Conservation (phyloP, 2,329 filamentous ascomycete species). For the Fusarium subtropicale region DNA sequence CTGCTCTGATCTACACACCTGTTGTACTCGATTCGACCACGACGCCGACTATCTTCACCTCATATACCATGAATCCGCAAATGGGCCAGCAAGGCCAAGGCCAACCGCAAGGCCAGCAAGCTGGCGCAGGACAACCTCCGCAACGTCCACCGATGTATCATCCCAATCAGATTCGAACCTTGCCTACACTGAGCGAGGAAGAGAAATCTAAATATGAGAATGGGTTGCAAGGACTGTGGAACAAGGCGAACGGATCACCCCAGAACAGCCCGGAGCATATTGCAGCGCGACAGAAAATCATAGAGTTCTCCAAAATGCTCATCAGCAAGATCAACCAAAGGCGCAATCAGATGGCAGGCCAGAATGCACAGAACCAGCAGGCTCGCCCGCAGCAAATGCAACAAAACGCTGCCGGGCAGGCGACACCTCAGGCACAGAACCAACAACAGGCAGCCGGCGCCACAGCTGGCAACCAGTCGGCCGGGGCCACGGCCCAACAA, state of each 20-base stretch:
- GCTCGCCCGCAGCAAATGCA: slow-evolving; percentile 42
- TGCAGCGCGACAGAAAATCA: slow-evolving; percentile 67
- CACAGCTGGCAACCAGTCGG: slow-evolving; percentile 19
- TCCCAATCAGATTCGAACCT: slow-evolving; percentile 63
- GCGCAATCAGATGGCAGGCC: slow-evolving; percentile 49
- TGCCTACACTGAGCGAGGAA: slow-evolving; percentile 63
- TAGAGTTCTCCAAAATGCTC: slow-evolving; percentile 70
- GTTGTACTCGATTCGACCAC: background rate
- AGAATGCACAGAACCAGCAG: slow-evolving; percentile 44
- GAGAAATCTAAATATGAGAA: slow-evolving; percentile 70
- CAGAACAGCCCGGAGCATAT: slow-evolving; percentile 62
- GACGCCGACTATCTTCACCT: background rate
- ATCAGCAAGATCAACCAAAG: slow-evolving; percentile 62
- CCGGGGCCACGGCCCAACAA: slow-evolving; percentile 43
- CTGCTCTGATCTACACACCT: background rate
- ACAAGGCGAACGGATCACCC: slow-evolving; percentile 60
- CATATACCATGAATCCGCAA: slow-evolving; percentile 42
- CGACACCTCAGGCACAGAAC: slow-evolving; percentile 39
- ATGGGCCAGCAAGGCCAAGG: slow-evolving; percentile 44
- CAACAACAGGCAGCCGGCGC: slow-evolving; percentile 30
- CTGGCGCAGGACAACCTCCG: slow-evolving; percentile 39
- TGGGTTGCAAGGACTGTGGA: slow-evolving; percentile 66
- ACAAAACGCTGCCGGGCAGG: slow-evolving; percentile 36
- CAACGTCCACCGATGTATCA: slow-evolving; percentile 58
- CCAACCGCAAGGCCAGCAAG: slow-evolving; percentile 44